phyloP scores from a whole-genome alignment of 2,329 filamentous ascomycete genomes.

The Venturia aucupariae region DNA sequence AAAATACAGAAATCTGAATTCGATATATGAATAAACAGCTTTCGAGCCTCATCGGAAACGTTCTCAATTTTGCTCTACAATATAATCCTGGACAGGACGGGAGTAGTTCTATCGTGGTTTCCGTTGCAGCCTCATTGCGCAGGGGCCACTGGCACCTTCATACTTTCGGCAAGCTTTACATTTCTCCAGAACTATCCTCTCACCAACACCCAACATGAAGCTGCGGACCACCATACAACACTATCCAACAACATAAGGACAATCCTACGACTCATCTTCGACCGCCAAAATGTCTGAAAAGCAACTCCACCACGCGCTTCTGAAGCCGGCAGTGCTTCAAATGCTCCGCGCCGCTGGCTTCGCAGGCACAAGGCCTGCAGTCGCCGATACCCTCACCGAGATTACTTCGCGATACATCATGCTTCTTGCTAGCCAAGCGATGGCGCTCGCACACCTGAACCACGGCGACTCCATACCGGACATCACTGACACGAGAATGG shows the following conservation, averaged over 20 bases:
- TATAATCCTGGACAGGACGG: too few species aligned
- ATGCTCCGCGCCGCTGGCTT: constrained; percentile 88
- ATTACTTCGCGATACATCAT: constrained; percentile 73
- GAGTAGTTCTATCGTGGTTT: too few species aligned
- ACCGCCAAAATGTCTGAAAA: constrained; percentile 9
- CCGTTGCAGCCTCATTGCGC: not conserved
- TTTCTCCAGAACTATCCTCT: not conserved
- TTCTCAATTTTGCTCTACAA: too few species aligned
- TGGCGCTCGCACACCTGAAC: constrained; percentile 60
- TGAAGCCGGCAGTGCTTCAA: constrained; percentile 81
- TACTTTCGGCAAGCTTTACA: not conserved
- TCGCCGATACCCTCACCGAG: constrained; percentile 81
- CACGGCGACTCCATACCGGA: constrained; percentile 55
- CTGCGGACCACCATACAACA: not conserved
- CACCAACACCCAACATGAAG: not conserved
- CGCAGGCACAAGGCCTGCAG: constrained; percentile 69
- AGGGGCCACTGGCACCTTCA: not conserved
- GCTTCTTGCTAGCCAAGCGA: constrained; percentile 63
- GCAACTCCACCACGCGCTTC: constrained; percentile 59
- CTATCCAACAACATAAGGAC: not conserved
- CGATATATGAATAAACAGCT: too few species aligned
- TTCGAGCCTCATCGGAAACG: too few species aligned
- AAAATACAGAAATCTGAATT: too few species aligned
- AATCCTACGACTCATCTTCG: not conserved
- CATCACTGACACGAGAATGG: constrained; percentile 74